Percentiles rank a stretch among this genome's conserved stretches.
Conservation (phyloP, 306 rosid species). For the Vicia villosa region DNA sequence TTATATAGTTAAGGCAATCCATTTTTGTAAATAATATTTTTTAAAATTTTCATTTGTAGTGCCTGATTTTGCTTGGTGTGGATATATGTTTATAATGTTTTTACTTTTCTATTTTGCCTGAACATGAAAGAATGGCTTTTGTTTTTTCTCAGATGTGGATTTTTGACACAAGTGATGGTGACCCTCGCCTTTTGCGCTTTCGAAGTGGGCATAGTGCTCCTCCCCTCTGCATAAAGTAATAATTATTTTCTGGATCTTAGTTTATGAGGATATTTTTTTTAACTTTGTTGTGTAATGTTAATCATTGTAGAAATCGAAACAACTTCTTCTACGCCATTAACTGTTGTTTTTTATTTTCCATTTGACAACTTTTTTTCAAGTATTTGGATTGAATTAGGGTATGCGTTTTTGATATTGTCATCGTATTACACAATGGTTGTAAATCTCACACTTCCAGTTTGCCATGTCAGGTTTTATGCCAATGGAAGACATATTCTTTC, state of each 20-base stretch:
- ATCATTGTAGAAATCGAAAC: neutral
- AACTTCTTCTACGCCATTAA: neutral
- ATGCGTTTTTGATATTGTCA: neutral
- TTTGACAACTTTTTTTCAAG: neutral
- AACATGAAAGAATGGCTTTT: neutral
- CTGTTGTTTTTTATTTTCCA: neutral
- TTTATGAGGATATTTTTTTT: constrained; percentile 23
- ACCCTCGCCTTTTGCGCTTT: constrained; percentile 85
- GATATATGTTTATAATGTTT: constrained; percentile 7
- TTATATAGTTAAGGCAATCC: neutral
- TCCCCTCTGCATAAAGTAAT: constrained; percentile 88
- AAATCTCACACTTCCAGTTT: constrained; percentile 17
- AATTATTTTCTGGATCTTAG: constrained; percentile 33
- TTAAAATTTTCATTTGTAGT: constrained; percentile 7
- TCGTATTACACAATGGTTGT: constrained; percentile 14
- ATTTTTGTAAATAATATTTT: neutral
- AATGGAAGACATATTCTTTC: constrained; percentile 97
- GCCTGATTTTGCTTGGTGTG: constrained; percentile 19
- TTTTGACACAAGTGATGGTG: constrained; percentile 91
- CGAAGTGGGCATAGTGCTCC: constrained; percentile 97
- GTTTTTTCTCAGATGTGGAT: constrained; percentile 78
- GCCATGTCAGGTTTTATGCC: constrained; percentile 79
- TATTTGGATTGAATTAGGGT: neutral
- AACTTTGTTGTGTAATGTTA: neutral
- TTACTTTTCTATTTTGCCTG: neutral